Evolutionary conservation across 371 early-diverging fungal genomes (phyloP).

Genomic region (Syncephalastrum racemosum): DNA sequence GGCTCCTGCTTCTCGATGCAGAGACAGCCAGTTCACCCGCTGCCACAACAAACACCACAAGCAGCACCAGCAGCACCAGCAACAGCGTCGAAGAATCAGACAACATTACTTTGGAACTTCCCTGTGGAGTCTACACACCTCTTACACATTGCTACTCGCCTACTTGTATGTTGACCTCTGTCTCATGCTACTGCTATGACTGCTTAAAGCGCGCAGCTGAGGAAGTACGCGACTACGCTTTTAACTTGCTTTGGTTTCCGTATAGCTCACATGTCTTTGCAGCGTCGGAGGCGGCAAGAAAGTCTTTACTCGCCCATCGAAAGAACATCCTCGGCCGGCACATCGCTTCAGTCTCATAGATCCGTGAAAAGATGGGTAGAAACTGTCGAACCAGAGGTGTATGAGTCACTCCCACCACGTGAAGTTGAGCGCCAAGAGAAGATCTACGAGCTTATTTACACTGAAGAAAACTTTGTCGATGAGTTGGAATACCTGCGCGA

Average conservation of each 20-base stretch:
- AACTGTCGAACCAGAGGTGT: slow-evolving; percentile 16
- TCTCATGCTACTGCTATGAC: slow-evolving; percentile 81
- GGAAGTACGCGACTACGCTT: slow-evolving; percentile 1
- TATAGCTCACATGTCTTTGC: background rate
- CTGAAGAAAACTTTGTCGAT: slow-evolving; percentile 87
- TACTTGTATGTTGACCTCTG: slow-evolving; percentile 65
- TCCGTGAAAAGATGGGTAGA: slow-evolving; percentile 16
- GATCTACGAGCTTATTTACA: slow-evolving; percentile 88
- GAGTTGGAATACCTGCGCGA: slow-evolving; percentile 55
- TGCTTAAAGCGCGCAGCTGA: slow-evolving; percentile 59
- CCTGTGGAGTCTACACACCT: slow-evolving; percentile 81
- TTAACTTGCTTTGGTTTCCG: background rate
- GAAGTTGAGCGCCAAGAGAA: slow-evolving; percentile 92
- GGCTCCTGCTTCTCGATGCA: slow-evolving; percentile 19
- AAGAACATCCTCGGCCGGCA: background rate
- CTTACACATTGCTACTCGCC: slow-evolving; percentile 91
- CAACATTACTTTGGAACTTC: slow-evolving; percentile 22
- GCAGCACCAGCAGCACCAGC: slow-evolving; percentile 11
- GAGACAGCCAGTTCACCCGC: slow-evolving; percentile 7
- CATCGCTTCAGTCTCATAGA: slow-evolving; percentile 6
- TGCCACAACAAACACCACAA: background rate
- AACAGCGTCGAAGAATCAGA: slow-evolving; percentile 3
- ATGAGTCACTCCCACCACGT: slow-evolving; percentile 12
- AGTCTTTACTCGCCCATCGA: background rate
- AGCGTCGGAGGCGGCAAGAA: background rate